A percentile compares a stretch with the other conserved stretches of the same genome.
phyloP scores from a whole-genome alignment of 306 rosid genomes.

The Leucaena leucocephala region DNA sequence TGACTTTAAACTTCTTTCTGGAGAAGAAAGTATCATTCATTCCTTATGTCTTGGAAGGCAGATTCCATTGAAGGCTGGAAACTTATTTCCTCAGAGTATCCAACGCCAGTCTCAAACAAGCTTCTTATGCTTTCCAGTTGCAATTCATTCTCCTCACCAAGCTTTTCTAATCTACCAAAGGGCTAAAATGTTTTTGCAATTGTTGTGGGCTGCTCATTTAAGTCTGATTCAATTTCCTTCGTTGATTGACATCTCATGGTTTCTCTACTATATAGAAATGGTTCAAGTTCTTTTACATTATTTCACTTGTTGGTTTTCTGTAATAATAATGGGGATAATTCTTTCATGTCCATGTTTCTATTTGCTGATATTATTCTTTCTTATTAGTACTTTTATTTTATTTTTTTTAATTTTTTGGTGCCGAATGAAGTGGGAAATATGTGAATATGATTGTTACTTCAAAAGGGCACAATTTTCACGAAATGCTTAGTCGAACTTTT shows the following conservation, averaged over 20 bases:
- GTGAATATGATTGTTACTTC: constrained; percentile 30
- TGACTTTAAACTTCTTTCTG: neutral
- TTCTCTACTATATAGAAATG: neutral
- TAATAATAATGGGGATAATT: neutral
- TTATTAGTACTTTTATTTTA: neutral
- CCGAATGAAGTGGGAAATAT: constrained; percentile 9
- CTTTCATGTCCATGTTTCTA: constrained; percentile 5
- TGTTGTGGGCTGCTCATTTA: neutral
- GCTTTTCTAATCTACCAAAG: neutral
- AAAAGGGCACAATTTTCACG: constrained; percentile 13
- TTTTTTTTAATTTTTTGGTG: constrained; percentile 26
- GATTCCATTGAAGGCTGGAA: neutral
- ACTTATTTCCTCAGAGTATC: neutral
- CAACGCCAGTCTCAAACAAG: neutral
- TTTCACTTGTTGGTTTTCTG: neutral
- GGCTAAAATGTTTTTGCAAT: neutral
- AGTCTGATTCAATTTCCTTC: neutral
- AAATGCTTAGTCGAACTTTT: constrained; percentile 28
- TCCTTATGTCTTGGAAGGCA: neutral
- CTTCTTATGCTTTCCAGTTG: neutral
- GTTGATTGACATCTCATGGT: neutral
- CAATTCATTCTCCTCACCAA: neutral
- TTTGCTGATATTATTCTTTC: constrained; percentile 8
- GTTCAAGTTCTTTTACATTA: constrained; percentile 3
- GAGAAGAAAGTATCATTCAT: neutral